Evolutionary conservation across 2,329 filamentous ascomycete genomes (phyloP).

Genomic region (Verticillium longisporum): DNA sequence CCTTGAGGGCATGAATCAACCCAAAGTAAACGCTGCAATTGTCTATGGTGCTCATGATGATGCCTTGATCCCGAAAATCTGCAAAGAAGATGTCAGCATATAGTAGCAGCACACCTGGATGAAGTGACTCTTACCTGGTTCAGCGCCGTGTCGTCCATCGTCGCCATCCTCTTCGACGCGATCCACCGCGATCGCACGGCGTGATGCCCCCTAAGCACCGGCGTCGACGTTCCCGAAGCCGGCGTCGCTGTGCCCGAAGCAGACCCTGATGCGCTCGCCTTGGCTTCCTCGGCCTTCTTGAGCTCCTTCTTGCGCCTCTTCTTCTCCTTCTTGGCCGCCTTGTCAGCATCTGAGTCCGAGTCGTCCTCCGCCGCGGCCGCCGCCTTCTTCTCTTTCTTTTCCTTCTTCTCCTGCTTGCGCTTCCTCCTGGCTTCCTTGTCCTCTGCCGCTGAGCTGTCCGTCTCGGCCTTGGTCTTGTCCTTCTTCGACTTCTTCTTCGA

Average conservation of each 20-base stretch:
- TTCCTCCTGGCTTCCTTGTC: constrained; percentile 24
- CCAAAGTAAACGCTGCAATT: not conserved
- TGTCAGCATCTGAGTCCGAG: constrained; percentile 24
- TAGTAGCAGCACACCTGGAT: not conserved
- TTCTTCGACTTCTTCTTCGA: constrained; percentile 29
- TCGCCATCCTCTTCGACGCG: constrained; percentile 77
- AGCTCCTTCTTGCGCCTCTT: constrained; percentile 35
- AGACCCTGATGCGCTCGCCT: constrained; percentile 18
- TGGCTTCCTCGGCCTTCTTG: constrained; percentile 29
- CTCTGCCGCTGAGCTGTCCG: constrained; percentile 9
- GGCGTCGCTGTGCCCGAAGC: constrained; percentile 25
- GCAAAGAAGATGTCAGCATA: constrained; percentile 12
- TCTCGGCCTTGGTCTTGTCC: constrained; percentile 17
- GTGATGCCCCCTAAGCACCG: constrained; percentile 51
- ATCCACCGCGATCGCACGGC: constrained; percentile 77
- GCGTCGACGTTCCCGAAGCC: constrained; percentile 37
- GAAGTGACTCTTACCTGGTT: constrained; percentile 61
- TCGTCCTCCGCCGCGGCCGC: constrained; percentile 26
- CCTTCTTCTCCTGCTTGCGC: constrained; percentile 14
- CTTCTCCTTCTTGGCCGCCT: constrained; percentile 43
- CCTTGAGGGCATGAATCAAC: not conserved
- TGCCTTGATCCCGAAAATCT: constrained; percentile 65
- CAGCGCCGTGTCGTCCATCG: constrained; percentile 73
- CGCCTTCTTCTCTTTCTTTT: constrained; percentile 16
- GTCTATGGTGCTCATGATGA: constrained; percentile 8